phyloP scores from a whole-genome alignment of 2,329 filamentous ascomycete species.

The Rosellinia necatrix region DNA sequence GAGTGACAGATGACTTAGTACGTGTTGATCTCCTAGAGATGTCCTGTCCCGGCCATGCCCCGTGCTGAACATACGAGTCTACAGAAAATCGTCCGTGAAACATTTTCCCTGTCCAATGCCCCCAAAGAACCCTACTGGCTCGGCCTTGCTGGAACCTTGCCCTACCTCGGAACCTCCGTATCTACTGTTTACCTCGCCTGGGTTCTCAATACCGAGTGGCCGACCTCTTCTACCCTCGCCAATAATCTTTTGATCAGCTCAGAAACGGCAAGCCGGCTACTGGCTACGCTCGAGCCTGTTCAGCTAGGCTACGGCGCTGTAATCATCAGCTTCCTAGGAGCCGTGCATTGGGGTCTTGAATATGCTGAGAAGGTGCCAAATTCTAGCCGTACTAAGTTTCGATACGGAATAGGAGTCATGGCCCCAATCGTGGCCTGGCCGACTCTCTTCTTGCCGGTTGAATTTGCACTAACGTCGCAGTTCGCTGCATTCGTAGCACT shows the following conservation, averaged over 20 bases:
- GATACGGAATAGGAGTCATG: slow-evolving; percentile 82
- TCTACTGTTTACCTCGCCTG: slow-evolving; percentile 82
- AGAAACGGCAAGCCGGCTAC: slow-evolving; percentile 71
- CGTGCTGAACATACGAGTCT: neutral
- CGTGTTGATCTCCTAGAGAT: slow-evolving; percentile 29
- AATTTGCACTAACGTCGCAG: slow-evolving; percentile 84
- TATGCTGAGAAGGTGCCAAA: slow-evolving; percentile 72
- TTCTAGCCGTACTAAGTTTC: slow-evolving; percentile 68
- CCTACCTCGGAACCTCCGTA: slow-evolving; percentile 83
- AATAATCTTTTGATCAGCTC: slow-evolving; percentile 70
- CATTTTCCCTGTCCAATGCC: slow-evolving; percentile 67
- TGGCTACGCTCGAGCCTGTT: slow-evolving; percentile 79
- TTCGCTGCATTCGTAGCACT: slow-evolving; percentile 84
- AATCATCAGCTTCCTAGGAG: slow-evolving; percentile 91
- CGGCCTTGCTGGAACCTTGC: slow-evolving; percentile 77
- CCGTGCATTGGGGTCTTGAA: slow-evolving; percentile 91
- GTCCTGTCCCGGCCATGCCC: neutral
- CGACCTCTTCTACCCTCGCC: slow-evolving; percentile 63
- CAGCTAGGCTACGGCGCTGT: slow-evolving; percentile 92
- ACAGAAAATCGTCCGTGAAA: slow-evolving; percentile 69
- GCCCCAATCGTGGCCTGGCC: slow-evolving; percentile 87
- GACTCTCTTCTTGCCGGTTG: slow-evolving; percentile 79
- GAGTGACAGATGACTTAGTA: slow-evolving; percentile 61
- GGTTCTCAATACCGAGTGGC: slow-evolving; percentile 73
- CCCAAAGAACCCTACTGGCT: slow-evolving; percentile 70